These are phyloP conservation scores for Suillus luteus DNA, from an alignment of 768 basidiomycete species.

Conservation along the genomic window DNA sequence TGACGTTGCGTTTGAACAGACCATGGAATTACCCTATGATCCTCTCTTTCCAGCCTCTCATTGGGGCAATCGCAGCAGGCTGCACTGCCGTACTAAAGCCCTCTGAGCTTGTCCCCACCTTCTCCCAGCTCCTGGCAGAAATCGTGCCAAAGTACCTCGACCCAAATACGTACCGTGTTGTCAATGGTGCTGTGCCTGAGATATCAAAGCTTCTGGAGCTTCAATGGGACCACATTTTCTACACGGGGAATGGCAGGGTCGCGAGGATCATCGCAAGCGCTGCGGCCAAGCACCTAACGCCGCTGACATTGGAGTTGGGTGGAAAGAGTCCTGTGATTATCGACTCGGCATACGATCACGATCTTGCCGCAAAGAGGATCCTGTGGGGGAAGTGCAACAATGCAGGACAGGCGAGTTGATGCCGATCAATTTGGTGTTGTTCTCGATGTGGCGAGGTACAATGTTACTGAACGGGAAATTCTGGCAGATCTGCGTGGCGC, in stretches of 20 bases:
- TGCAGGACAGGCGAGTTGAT: conserved; percentile 54
- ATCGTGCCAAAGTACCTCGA: conserved; percentile 61
- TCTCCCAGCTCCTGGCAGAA: conserved; percentile 50
- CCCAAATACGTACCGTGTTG: conserved; percentile 49
- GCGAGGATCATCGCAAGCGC: conserved; percentile 28
- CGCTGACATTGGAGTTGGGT: conserved; percentile 33
- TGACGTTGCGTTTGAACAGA: conserved; percentile 30
- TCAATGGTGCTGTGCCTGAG: conserved; percentile 49
- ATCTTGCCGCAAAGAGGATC: conserved; percentile 61
- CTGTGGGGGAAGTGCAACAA: conserved; percentile 69
- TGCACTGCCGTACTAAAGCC: conserved; percentile 66
- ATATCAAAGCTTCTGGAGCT: conserved; percentile 33
- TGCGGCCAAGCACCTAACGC: conserved; percentile 37
- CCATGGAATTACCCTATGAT: conserved; percentile 71
- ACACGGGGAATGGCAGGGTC: conserved; percentile 37
- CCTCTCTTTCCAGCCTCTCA: conserved; percentile 55
- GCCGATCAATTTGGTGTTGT: background rate
- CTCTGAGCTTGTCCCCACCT: conserved; percentile 56
- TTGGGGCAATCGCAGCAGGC: conserved; percentile 76
- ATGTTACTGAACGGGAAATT: background rate
- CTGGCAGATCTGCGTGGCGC: conserved; percentile 41
- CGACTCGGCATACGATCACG: conserved; percentile 42
- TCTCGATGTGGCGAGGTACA: background rate
- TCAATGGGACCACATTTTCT: conserved; percentile 40
- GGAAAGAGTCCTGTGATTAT: conserved; percentile 51